Evolutionary conservation across 1,139 yeast genomes (phyloP), one percentile per base, ranked within the genome.

Genomic region (Yamadazyma spencermartinsiae): DNA sequence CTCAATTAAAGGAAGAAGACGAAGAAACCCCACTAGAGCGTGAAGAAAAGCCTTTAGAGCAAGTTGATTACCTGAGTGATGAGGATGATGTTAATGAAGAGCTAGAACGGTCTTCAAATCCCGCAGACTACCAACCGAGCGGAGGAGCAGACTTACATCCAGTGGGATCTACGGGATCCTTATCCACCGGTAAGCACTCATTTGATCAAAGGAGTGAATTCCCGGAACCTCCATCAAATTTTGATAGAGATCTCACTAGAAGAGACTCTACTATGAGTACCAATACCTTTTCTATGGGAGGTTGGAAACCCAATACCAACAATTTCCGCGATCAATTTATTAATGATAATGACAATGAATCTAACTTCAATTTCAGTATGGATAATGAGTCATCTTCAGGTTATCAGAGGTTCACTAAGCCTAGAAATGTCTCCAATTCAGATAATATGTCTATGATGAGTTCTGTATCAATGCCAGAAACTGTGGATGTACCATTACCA

Each of bases 271-370:
- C 72, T 3, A 57, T 61, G 58, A 67, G 72, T 41, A 60, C 63
- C 3, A 58, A 53, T 27, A 61, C 77, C 23, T 54, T 74, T 50
- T 72, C 65, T 42, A 63, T 76, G 64, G 81, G 80, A 2, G 61
- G 61, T 14, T 76, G 81, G 81, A 65, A 68, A 42, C 81, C 81
- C 3, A 69, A 74, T 44, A 74, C 80, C 9, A 67, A 63, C 32
- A 65, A 61, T 37, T 75, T 57, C 53, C 63, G 82, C 37, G 80
- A 74, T 44, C 73, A 71, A 40, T 76, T 76, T 42, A 74, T 76
- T 28, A 65, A 60, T 46, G 76, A 68, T 36, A 71, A 68, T 46
- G 75, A 72, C 44, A 63, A 61, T 41, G 76, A 68, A 39, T 68
- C 74, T 0, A 54, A 55, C 14, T 53, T 67, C 39, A 67, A 67